Evolutionary conservation across 2,329 filamentous ascomycete genomes (phyloP).

Genomic region (Colletotrichum graminicola): DNA sequence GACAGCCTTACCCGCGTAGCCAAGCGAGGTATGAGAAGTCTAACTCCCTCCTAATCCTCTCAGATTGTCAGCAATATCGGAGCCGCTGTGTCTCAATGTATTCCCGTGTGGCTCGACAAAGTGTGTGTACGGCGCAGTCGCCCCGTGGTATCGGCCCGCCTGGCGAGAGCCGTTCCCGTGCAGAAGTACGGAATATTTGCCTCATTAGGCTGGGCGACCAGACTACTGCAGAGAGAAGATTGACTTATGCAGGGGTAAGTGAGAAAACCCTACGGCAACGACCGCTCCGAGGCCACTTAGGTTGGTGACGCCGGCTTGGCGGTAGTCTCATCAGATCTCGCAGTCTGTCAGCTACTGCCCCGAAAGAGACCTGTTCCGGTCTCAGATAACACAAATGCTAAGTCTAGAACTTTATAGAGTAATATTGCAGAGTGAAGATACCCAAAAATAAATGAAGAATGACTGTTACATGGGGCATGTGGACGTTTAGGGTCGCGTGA

Average conservation of each 20-base stretch:
- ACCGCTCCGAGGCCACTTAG: conserved; percentile 2
- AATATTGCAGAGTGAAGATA: background rate
- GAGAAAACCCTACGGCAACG: background rate
- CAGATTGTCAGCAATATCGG: background rate
- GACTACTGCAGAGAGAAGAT: too few species aligned
- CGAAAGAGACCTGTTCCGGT: conserved; percentile 12
- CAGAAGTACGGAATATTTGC: conserved; percentile 8
- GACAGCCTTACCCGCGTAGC: conserved; percentile 6
- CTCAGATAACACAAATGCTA: background rate
- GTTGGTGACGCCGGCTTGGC: conserved; percentile 7
- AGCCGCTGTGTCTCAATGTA: conserved; percentile 6
- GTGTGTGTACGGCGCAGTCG: conserved; percentile 3
- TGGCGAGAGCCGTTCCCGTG: conserved; percentile 7
- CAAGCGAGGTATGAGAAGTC: conserved; percentile 8
- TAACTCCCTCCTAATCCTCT: conserved; percentile 7
- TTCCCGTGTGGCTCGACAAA: conserved; percentile 1
- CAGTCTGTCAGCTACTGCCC: conserved; percentile 7
- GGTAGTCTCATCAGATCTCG: conserved; percentile 10
- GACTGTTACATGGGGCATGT: conserved; percentile 12
- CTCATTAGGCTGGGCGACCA: too few species aligned
- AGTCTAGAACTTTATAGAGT: conserved; percentile 1
- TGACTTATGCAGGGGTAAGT: conserved; percentile 7
- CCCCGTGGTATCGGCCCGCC: background rate
- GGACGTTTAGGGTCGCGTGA: conserved; percentile 8
- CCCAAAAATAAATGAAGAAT: conserved; percentile 10